Evolutionary conservation across 306 rosid genomes (phyloP).

Genomic region (Senna siamea): DNA sequence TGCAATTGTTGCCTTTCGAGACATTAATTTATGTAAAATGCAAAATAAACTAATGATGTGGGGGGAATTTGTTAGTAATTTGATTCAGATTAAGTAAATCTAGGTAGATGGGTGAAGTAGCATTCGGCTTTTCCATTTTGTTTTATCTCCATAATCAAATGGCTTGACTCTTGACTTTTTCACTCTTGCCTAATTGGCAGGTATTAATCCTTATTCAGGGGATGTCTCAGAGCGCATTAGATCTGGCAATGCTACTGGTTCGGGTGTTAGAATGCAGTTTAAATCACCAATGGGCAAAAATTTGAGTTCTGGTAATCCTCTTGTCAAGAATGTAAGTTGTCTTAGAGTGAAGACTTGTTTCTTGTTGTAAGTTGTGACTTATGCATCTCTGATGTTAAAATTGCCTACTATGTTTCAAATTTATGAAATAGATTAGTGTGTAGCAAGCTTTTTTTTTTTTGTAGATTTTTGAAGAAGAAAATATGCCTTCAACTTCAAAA

Average conservation of each 20-base stretch:
- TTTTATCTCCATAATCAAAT: not conserved
- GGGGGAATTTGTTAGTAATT: not conserved
- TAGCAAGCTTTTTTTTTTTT: not conserved
- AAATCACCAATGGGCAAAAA: slow-evolving; percentile 65
- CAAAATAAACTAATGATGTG: slow-evolving; percentile 4
- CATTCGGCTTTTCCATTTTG: slow-evolving; percentile 17
- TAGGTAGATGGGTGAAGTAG: slow-evolving; percentile 12
- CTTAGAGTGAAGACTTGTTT: not conserved
- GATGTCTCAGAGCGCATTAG: slow-evolving; percentile 63
- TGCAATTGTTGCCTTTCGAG: slow-evolving; percentile 15
- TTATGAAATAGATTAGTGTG: slow-evolving; percentile 20
- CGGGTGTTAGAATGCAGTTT: slow-evolving; percentile 73
- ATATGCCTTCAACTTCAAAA: slow-evolving; percentile 67
- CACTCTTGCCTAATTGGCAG: slow-evolving; percentile 36
- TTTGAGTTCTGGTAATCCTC: slow-evolving; percentile 61
- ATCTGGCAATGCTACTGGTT: slow-evolving; percentile 58
- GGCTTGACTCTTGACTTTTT: not conserved
- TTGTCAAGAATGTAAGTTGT: slow-evolving; percentile 72
- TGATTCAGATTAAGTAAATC: slow-evolving; percentile 7
- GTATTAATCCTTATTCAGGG: slow-evolving; percentile 53
- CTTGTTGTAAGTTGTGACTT: slow-evolving; percentile 9
- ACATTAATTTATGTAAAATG: not conserved
- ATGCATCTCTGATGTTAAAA: slow-evolving; percentile 4
- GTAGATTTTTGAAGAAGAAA: slow-evolving; percentile 65
- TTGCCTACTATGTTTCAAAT: too few relatives aligned